Base-by-base conservation (phyloP, 805 yeast genomes). In the Wickerhamomyces hampshirensis region DNA sequence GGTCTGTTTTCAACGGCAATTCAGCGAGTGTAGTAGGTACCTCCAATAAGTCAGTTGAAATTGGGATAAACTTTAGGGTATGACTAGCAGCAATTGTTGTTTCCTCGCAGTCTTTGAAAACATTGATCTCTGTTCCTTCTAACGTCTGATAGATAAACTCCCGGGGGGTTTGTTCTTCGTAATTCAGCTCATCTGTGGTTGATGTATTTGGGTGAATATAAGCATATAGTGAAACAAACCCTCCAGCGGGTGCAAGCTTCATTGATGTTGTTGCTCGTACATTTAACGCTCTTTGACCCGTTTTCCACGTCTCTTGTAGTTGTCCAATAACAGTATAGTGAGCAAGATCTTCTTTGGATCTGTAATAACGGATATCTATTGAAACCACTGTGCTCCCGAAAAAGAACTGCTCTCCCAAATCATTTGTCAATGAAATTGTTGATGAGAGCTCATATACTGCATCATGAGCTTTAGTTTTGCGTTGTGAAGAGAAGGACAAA, bases 341-440 rank as follows among this genome's bases (percentile, higher is more conserved):
- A 11, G 26, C 30, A 4, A 24, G 16, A 4, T 31, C 31, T n/a
- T n/a, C n/a, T 2, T 19, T 13, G 9, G 23, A 18, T 5, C 18
- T 2, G 15, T 47, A 38, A 16, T n/a, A 21, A 17, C 46, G 38
- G 2, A 38, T 33, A 12, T 43, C 39, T 6, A 45, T 17, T 0
- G 44, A 31, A 6, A 52, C 18, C 0, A 36, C 18, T 2, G 51
- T 46, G 18, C 51, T 44, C 6, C 69, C 71, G 34, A 53, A 54
- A 47, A 62, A 65, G 38, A 55, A 58, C 29, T 48, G 49, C 17
- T 66, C 71, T 4, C 71, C 71, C 2, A 66, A 54, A 39, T 66
- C 71, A 30, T 66, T 66, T 3, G 65, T 50, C 12, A 66, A 38
- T 1, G 59, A 44, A 10, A 55, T 16, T 1, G 58, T 50, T 1